These are phyloP conservation scores for Cadophora sp. DNA, from an alignment of 2,329 filamentous ascomycete genomes.

Conservation along the genomic window DNA sequence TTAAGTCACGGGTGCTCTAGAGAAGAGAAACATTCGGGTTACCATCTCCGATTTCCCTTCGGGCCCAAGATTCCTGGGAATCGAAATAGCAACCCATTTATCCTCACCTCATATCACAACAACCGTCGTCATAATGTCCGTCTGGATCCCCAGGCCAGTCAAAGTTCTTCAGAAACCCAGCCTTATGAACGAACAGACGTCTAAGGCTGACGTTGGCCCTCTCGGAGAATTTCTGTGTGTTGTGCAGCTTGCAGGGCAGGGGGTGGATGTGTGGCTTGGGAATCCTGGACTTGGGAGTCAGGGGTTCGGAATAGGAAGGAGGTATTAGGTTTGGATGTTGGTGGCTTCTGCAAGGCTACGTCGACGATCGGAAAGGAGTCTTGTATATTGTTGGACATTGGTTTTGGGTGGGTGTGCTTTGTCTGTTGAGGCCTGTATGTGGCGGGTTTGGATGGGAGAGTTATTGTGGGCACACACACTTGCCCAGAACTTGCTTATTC, in stretches of 20 bases:
- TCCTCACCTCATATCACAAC: background rate
- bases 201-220: background rate
- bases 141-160: background rate
- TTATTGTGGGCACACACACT: too few relatives aligned
- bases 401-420: too few relatives aligned
- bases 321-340: background rate
- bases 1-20: background rate
- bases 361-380: background rate
- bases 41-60: background rate
- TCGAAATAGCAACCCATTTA: background rate
- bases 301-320: slow-evolving; percentile 14
- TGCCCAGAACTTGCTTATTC: too few relatives aligned
- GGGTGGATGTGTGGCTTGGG: background rate
- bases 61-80: background rate
- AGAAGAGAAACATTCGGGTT: too few relatives aligned
- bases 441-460: too few relatives aligned
- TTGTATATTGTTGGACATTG: too few relatives aligned
- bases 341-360: slow-evolving; percentile 4
- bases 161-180: background rate
- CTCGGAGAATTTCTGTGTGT: slow-evolving; percentile 6
- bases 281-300: slow-evolving; percentile 7
- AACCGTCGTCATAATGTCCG: too few relatives aligned
- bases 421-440: too few relatives aligned
- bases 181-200: background rate
- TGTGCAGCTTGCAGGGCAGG: slow-evolving; percentile 13